Evolutionary conservation across 83 land plant species (phyloP).

Genomic region (Diphasiastrum complanatum): DNA sequence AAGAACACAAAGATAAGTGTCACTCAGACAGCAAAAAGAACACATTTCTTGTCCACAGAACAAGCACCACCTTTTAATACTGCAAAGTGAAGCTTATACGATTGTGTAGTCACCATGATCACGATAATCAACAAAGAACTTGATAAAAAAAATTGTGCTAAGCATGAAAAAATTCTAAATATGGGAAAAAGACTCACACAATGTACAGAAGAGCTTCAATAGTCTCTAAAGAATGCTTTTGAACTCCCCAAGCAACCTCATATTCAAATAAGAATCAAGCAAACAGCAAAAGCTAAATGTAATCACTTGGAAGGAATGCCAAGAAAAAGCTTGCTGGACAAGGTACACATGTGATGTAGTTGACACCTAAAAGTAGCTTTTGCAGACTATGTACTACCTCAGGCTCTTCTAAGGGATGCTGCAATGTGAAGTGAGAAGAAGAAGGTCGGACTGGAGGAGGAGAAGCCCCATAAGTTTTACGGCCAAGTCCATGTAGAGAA

Average conservation of each 20-base stretch:
- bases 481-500: background rate
- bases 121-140: too few relatives aligned
- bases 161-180: too few relatives aligned
- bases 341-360: background rate
- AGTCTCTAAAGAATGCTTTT: background rate
- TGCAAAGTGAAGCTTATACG: too few relatives aligned
- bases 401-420: slow-evolving; percentile 72
- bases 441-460: slow-evolving; percentile 5
- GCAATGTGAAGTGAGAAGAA: slow-evolving; percentile 63
- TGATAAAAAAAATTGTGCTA: too few relatives aligned
- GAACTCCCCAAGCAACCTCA: background rate
- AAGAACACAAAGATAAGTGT: too few relatives aligned
- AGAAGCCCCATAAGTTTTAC: background rate
- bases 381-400: slow-evolving; percentile 35
- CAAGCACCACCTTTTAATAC: too few relatives aligned
- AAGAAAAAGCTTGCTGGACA: background rate
- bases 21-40: too few relatives aligned
- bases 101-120: too few relatives aligned
- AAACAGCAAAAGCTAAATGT: background rate
- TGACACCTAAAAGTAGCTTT: background rate
- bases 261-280: background rate
- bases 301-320: background rate
- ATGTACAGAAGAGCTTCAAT: too few relatives aligned
- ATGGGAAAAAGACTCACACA: too few relatives aligned
- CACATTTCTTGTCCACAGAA: too few relatives aligned